Percentiles rank a stretch among this genome's conserved stretches.
These are phyloP conservation scores for Iberis pinnata DNA, from an alignment of 345 rosid genomes.

Conservation along the genomic window DNA sequence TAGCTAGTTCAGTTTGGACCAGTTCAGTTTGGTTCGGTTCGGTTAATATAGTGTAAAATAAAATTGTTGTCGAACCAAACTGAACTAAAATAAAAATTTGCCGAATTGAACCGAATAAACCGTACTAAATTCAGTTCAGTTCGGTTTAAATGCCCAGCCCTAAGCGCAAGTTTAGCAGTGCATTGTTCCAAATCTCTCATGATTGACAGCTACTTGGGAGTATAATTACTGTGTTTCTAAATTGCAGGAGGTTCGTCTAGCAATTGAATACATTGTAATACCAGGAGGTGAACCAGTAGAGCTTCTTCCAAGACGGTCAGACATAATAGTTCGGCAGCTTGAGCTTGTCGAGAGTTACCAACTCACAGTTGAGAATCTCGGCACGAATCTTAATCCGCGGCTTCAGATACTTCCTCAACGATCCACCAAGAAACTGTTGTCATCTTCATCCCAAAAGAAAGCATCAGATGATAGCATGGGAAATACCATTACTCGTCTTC, in stretches of 20 bases:
- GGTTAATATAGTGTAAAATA: no score
- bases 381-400: constrained; percentile 69
- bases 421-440: constrained; percentile 40
- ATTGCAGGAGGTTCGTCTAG: constrained; percentile 74
- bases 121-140: no score
- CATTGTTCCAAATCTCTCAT: no score
- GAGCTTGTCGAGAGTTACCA: constrained; percentile 89
- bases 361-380: constrained; percentile 74
- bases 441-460: constrained; percentile 24
- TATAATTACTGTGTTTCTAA: constrained; percentile 12
- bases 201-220: no score
- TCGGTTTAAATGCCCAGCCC: no score
- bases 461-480: constrained; percentile 34
- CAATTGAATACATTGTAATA: constrained; percentile 86
- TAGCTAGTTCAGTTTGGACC: no score
- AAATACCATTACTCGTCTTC: constrained; percentile 52
- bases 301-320: constrained; percentile 85
- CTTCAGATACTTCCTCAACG: constrained; percentile 82
- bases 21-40: no score
- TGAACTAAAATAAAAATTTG: no score
- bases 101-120: no score
- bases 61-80: no score
- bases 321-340: constrained; percentile 78
- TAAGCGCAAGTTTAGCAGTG: no score
- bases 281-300: constrained; percentile 95